Percentiles rank a stretch among this genome's conserved stretches.
These are phyloP conservation scores for Cyclotella kingstonii DNA, from an alignment of 108 stramenopile genomes.

Conservation along the genomic window DNA sequence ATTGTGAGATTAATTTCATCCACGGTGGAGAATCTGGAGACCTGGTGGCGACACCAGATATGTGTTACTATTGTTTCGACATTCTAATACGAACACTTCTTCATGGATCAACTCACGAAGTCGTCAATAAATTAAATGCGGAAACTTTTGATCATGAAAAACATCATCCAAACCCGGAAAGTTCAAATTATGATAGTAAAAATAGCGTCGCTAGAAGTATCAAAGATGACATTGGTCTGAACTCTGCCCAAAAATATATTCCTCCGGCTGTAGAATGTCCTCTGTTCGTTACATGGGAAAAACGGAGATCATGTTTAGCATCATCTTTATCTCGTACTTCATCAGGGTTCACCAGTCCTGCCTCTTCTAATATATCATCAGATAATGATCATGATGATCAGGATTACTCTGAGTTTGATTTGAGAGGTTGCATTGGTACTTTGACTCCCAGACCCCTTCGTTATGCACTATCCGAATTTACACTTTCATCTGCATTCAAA, in stretches of 20 bases:
- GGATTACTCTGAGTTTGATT: conserved; percentile 33
- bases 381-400: conserved; percentile 13
- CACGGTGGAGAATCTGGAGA: not conserved
- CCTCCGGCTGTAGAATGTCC: conserved; percentile 55
- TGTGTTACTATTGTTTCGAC: conserved; percentile 77
- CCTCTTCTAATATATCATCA: conserved; percentile 23
- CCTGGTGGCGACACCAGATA: conserved; percentile 48
- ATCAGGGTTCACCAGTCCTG: conserved; percentile 14
- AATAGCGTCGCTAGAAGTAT: not conserved
- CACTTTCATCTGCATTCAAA: conserved; percentile 58
- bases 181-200: conserved; percentile 17
- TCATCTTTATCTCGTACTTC: conserved; percentile 3
- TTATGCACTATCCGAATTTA: conserved; percentile 62
- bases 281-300: conserved; percentile 84
- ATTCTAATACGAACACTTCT: conserved; percentile 49
- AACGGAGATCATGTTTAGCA: conserved; percentile 11
- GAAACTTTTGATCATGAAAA: not conserved
- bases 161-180: too few relatives aligned
- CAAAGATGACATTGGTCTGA: not conserved
- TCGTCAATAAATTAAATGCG: not conserved
- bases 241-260: conserved; percentile 2
- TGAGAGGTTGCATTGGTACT: conserved; percentile 80
- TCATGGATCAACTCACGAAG: not conserved
- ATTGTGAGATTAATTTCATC: not conserved
- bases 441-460: conserved; percentile 48